Conservation (phyloP, 2,329 filamentous ascomycete genomes). For the Cadophora sp. region DNA sequence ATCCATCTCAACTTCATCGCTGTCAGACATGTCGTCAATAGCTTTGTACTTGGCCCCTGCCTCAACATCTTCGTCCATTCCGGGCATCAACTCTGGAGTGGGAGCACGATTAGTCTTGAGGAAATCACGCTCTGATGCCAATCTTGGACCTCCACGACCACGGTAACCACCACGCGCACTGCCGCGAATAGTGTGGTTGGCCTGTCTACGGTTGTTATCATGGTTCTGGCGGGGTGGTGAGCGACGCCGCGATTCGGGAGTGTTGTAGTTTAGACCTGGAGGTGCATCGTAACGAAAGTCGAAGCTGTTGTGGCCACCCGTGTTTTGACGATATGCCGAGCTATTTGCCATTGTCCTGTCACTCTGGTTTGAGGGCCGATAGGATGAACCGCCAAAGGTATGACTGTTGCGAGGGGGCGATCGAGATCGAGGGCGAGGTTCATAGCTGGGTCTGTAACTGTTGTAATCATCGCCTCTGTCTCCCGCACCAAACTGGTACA, state of each 20-base stretch:
- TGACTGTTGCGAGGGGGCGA: constrained; percentile 34
- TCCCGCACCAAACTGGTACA: constrained; percentile 36
- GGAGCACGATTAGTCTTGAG: constrained; percentile 45
- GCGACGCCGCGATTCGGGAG: constrained; percentile 34
- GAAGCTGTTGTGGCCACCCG: constrained; percentile 35
- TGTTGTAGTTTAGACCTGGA: constrained; percentile 37
- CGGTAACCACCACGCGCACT: constrained; percentile 37
- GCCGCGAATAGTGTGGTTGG: constrained; percentile 20
- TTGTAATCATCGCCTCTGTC: not conserved
- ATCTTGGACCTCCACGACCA: constrained; percentile 39
- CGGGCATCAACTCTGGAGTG: constrained; percentile 45
- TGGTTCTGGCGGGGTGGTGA: constrained; percentile 34
- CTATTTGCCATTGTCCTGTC: constrained; percentile 11
- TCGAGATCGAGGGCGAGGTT: constrained; percentile 21
- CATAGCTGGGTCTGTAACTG: constrained; percentile 22
- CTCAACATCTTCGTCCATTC: constrained; percentile 43
- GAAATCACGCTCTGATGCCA: constrained; percentile 44
- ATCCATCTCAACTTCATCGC: constrained; percentile 67
- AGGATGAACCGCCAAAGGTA: constrained; percentile 19
- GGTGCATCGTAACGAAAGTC: constrained; percentile 44
- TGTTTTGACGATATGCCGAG: constrained; percentile 12
- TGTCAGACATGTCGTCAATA: constrained; percentile 65
- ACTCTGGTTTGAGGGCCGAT: constrained; percentile 16
- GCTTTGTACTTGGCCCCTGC: constrained; percentile 56
- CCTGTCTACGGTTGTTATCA: constrained; percentile 21